Base-by-base conservation (phyloP, 768 basidiomycete species). In the Psilocybe subaeruginosa region DNA sequence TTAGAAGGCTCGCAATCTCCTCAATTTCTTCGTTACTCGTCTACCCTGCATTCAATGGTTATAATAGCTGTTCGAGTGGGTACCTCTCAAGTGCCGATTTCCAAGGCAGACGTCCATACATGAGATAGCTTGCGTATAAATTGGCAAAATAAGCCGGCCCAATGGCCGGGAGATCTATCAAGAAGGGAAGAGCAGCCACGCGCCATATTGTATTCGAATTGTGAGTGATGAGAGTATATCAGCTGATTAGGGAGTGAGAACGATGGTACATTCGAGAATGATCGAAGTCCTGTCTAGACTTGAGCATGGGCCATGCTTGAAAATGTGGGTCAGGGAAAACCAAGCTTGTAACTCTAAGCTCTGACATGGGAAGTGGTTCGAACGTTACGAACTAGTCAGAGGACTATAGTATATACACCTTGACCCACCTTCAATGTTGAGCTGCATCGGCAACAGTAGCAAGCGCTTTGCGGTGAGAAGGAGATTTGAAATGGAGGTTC, bases 151-250 rank as follows among this genome's bases (percentile, higher is more conserved):
- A 16, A 39, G 14, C 45, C 27, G 43, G 54, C 23, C 12, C 16
- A 19, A 30, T 58, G 62, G 64, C 62, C 61, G 64, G 64, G 64
- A 39, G 55, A 60, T 11, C 33, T 63, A 48, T 39, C 50, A 52
- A 58, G 58, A 58, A 30, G 27, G 47, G 29, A 31, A 43, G 60
- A 23, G 37, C 37, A 66, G 58, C 62, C 68, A 72, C 64, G 67
- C 66, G 68, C 66, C 65, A 62, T 67, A 66, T 64, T 61, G 64
- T 63, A 61, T 56, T 58, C 58, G 46, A 45, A 68, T 69, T 63
- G 60, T 68, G 64, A 59, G 61, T 59, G 62, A 66, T 66, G 63
- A 61, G 61, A 56, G 48, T 54, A 39, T 47, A 58, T 65, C 70
- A 68, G 68, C 65, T 68, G 70, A 69, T 11, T 67, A 35, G 54